Evolutionary conservation across 169 alveolate species (phyloP), one percentile per base, ranked within the genome.

Genomic region (Blepharisma undulans): DNA sequence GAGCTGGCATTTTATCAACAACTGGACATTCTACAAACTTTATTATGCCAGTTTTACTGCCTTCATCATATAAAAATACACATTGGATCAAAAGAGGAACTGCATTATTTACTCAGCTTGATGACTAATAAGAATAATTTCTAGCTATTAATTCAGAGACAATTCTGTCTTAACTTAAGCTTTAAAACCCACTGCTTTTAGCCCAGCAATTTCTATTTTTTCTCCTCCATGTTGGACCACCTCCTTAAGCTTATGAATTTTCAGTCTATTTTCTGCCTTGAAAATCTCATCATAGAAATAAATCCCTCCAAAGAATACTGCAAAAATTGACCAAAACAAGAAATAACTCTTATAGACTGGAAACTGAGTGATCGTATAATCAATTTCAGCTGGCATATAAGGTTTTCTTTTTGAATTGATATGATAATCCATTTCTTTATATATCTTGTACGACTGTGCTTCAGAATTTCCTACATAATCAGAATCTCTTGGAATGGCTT

Each of bases 81-180:
- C 98, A 97, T 93, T 98, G 99, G 99, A 91, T 97, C 19, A 98
- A 98, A 95, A 96, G 99, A 89, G 99, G 99, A 72, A 99, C 98
- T 48, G 99, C 99, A 71, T 94, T 97, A 94, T 90, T 98, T 89
- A 95, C 98, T 74, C 98, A 98, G 91, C 93, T 96, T 19, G 96
- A 94, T 87, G 98, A 96, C 93, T 97, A 96, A 96, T 90, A 81
- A 81, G 30, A 16, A 48, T 48, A 48, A 10, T 10, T 48, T 18
- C 66, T 48, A 48, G 66, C 66, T 48, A 48, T 48, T 48, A 48
- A 48, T 48, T 48, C 66, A 48, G 66, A 48, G 66, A 48, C 80
- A 74, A 29, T 10, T n/a, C 78, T 48, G 60, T n/a, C 76, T 74
- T 82, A 82, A 82, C 30, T 60, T 60, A 82, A 82, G 89, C 89